Base-by-base conservation (phyloP, 2,329 filamentous ascomycete species). In the Thelonectria blattea region DNA sequence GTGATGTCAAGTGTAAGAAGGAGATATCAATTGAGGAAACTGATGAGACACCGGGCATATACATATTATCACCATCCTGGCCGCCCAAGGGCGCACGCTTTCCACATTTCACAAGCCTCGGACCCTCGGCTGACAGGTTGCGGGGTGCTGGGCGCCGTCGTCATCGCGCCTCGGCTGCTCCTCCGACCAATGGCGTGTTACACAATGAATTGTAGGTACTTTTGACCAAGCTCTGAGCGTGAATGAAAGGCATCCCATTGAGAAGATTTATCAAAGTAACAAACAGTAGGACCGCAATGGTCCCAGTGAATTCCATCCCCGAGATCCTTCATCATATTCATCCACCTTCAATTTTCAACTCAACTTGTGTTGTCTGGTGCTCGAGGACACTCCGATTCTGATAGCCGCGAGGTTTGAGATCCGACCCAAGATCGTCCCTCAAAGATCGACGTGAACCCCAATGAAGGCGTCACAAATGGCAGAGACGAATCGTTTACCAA, bases 111-210 rank as follows among this genome's bases (percentile, higher is more conserved):
- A 47, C 24, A 47, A 52, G 17, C 45, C 20, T 24, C 61, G 53
- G 59, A 61, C 51, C 64, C 63, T 67, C 65, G 63, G 65, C 49
- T 62, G 54, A 58, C 45, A 22, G 17, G 46, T 51, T 64, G 65
- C 54, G 65, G 65, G 61, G 63, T 60, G 58, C 50, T 43, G 41
- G 45, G 43, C 17, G 41, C 27, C 9, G 49, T 32, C 45, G 37
- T 27, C n/a, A 60, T 32, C 11, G 53, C 42, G 52, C 27, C 51
- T 53, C 24, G 39, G 49, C 17, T 48, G 20, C 51, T 55, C 15
- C 27, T 43, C 27, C 32, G 48, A 45, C 67, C 59, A 68, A 67
- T 66, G 32, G 62, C 63, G 54, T 65, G 63, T 68, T 64, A 65
- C 60, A 60, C 58, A 37, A 45, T 30, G 27, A 7, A 30, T 10